Evolutionary conservation across 2,329 filamentous ascomycete genomes (phyloP).

Genomic region (Hypoxylon sp.): DNA sequence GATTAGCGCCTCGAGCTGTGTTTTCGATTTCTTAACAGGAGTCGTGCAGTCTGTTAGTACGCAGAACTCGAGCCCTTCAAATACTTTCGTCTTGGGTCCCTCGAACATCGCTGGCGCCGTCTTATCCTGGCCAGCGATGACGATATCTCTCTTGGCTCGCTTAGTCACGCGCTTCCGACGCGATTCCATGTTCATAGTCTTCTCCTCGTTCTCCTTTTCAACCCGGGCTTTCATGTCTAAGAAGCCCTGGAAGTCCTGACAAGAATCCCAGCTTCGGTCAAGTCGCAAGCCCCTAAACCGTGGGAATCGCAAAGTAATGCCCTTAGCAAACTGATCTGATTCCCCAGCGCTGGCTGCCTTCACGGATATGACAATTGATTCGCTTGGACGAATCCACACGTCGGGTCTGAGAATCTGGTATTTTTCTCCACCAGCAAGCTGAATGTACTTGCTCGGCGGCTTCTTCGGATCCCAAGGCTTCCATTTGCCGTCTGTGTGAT

Average conservation of each 20-base stretch:
- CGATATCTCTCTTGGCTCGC: slow-evolving; percentile 75
- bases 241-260: slow-evolving; percentile 84
- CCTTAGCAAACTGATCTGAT: slow-evolving; percentile 83
- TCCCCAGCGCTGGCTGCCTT: slow-evolving; percentile 85
- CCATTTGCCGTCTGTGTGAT: slow-evolving; percentile 94
- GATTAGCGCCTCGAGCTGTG: slow-evolving; percentile 82
- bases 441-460: slow-evolving; percentile 82
- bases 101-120: slow-evolving; percentile 59
- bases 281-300: slow-evolving; percentile 84
- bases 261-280: slow-evolving; percentile 88
- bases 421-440: slow-evolving; percentile 81
- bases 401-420: slow-evolving; percentile 84
- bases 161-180: slow-evolving; percentile 68
- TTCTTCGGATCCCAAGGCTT: slow-evolving; percentile 82
- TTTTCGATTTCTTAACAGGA: slow-evolving; percentile 80
- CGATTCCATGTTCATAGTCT: slow-evolving; percentile 82
- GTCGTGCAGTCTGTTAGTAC: slow-evolving; percentile 81
- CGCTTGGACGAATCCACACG: slow-evolving; percentile 90
- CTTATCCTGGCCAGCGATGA: slow-evolving; percentile 78
- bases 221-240: slow-evolving; percentile 75
- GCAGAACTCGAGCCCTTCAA: slow-evolving; percentile 83
- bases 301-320: slow-evolving; percentile 88
- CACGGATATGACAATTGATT: slow-evolving; percentile 88
- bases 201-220: slow-evolving; percentile 78
- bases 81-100: slow-evolving; percentile 73